Conservation (phyloP, 345 rosid genomes). For the Eutrema japonicum region DNA sequence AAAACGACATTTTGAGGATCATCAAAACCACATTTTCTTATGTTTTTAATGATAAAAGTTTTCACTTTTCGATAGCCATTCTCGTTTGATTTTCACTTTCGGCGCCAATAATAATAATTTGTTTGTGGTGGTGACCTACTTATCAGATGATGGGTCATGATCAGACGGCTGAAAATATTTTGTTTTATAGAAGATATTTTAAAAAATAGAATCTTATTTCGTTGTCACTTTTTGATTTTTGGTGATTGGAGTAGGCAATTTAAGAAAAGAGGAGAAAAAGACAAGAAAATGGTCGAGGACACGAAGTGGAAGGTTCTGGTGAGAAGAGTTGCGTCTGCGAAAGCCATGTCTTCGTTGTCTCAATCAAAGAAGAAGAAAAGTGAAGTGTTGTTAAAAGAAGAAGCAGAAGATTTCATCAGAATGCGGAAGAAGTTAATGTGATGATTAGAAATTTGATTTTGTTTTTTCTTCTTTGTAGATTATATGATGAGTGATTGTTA, state of each 20-base stretch:
- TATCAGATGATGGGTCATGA: slow-evolving; percentile 30
- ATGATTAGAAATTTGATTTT: neutral
- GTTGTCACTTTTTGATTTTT: slow-evolving; percentile 7
- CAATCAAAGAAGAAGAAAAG: slow-evolving; percentile 52
- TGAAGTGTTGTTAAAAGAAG: slow-evolving; percentile 30
- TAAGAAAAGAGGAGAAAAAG: slow-evolving; percentile 57
- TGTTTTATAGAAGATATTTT: neutral
- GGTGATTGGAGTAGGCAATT: slow-evolving; percentile 63
- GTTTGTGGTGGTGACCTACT: slow-evolving; percentile 40
- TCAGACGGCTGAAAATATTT: slow-evolving; percentile 28
- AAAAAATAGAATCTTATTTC: slow-evolving; percentile 12
- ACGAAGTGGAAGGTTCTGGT: slow-evolving; percentile 73
- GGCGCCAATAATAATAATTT: slow-evolving; percentile 17
- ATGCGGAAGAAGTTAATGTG: slow-evolving; percentile 28
- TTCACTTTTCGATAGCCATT: neutral
- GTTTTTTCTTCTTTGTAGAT: neutral
- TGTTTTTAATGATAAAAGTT: slow-evolving; percentile 17
- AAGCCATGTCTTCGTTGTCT: slow-evolving; percentile 64
- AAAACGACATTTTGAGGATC: slow-evolving; percentile 6
- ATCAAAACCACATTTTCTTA: neutral
- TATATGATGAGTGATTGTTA: slow-evolving; percentile 8
- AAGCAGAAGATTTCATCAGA: slow-evolving; percentile 42
- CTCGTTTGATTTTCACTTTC: slow-evolving; percentile 31
- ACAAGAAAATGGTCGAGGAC: slow-evolving; percentile 53
- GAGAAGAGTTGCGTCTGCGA: slow-evolving; percentile 80